These are phyloP conservation scores for Reticulascus tulasneorum DNA, from an alignment of 2,329 filamentous ascomycete genomes.

Conservation along the genomic window DNA sequence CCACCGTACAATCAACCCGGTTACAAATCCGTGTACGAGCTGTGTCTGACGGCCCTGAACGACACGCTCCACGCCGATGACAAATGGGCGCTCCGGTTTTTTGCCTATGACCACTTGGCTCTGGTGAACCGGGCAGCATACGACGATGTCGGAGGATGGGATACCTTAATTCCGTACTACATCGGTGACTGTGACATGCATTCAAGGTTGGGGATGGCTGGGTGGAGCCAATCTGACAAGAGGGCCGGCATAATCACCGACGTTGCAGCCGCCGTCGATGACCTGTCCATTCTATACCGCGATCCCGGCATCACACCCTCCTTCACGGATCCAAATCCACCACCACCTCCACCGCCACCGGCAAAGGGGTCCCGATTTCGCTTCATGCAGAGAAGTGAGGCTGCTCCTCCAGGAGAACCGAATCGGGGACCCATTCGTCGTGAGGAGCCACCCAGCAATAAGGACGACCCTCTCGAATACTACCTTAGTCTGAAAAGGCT, in stretches of 20 bases:
- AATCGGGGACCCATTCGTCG: neutral
- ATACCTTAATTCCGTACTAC: slow-evolving; percentile 55
- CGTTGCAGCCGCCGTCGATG: slow-evolving; percentile 40
- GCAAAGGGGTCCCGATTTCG: slow-evolving; percentile 1
- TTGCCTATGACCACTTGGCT: slow-evolving; percentile 55
- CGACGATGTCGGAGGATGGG: slow-evolving; percentile 50
- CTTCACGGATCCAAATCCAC: slow-evolving; percentile 35
- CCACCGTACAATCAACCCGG: no score
- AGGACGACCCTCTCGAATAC: slow-evolving; percentile 3
- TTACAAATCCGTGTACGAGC: slow-evolving; percentile 38
- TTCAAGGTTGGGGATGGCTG: slow-evolving; percentile 39
- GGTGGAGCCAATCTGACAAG: slow-evolving; percentile 34
- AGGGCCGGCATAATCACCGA: slow-evolving; percentile 40
- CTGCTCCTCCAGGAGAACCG: neutral
- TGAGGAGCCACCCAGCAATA: neutral
- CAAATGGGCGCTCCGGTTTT: slow-evolving; percentile 50
- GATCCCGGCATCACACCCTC: slow-evolving; percentile 30
- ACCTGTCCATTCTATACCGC: slow-evolving; percentile 42
- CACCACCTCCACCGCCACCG: slow-evolving; percentile 9
- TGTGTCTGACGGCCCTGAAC: slow-evolving; percentile 31
- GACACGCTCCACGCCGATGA: slow-evolving; percentile 25
- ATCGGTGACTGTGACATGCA: slow-evolving; percentile 56
- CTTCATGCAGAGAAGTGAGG: neutral
- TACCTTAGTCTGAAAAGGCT: slow-evolving; percentile 14
- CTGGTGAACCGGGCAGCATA: slow-evolving; percentile 51